Evolutionary conservation across 148 eudicot genomes (phyloP).

Genomic region (Linanthus parryae): DNA sequence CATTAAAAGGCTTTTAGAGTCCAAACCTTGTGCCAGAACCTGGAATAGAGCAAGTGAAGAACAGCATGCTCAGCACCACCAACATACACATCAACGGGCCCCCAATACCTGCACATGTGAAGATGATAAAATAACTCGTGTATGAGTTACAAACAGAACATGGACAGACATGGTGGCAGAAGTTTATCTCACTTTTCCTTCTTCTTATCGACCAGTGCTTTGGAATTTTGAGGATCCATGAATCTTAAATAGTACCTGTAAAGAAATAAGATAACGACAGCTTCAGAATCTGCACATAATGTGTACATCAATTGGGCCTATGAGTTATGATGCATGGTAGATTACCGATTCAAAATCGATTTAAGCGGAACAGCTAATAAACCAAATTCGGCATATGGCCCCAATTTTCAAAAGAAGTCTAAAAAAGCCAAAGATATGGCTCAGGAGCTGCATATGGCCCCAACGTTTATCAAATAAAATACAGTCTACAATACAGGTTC

Average conservation of each 20-base stretch:
- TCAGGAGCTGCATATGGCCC: too few species aligned
- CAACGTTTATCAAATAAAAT: too few species aligned
- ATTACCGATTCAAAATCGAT: too few species aligned
- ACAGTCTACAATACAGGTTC: too few species aligned
- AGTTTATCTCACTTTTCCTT: conserved; percentile 58
- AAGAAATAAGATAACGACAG: conserved; percentile 3
- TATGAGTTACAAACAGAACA: not conserved
- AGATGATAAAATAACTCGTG: conserved; percentile 5
- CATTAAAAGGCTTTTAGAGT: too few species aligned
- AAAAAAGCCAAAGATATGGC: too few species aligned
- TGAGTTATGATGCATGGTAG: too few species aligned
- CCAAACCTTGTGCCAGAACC: conserved; percentile 98
- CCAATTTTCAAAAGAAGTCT: too few species aligned
- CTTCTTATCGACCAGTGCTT: conserved; percentile 67
- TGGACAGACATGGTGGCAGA: not conserved
- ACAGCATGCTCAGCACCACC: conserved; percentile 99
- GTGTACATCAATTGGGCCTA: not conserved
- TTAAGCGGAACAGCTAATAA: too few species aligned
- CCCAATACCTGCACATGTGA: conserved; percentile 67
- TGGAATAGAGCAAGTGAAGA: conserved; percentile 92
- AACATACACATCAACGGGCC: conserved; percentile 98
- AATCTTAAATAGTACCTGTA: conserved; percentile 95
- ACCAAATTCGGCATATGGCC: too few species aligned
- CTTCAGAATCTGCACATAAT: not conserved
- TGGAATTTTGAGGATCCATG: conserved; percentile 88